Evolutionary conservation across 2,329 filamentous ascomycete species (phyloP), one percentile per base, ranked within the genome.

Genomic region (Parascedosporium putredinis): DNA sequence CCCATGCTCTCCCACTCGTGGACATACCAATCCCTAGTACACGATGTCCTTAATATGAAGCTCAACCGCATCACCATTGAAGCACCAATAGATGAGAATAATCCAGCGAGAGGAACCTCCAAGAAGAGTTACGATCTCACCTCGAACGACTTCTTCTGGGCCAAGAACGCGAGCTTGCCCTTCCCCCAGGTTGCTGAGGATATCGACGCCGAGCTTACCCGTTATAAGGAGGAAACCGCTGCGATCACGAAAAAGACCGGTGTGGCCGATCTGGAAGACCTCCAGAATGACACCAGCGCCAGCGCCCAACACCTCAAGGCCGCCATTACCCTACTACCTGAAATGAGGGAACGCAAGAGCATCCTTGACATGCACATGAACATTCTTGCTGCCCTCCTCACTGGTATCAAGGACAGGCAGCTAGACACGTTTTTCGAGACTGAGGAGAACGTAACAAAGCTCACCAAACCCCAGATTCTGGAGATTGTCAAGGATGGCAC

Each of bases 351-450:
- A 65, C 83, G 93, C 52, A 98, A 98, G 64, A 83, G 84, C n/a
- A 78, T 84, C 18, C 77, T 98, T 4, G 93, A 96, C 62, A 97
- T 96, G 86, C 93, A 98, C 65, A 98, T 98, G 93, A 96, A 95
- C 63, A 95, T 97, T 52, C 75, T 94, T 3, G 91, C 90, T 1
- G 87, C 88, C 1, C 64, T 83, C 3, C 62, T 83, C 36, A 75
- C 71, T 0, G 90, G 89, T 1, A 95, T 97, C 66, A 96, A 97
- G 63, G 88, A 95, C 58, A 83, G 93, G 14, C 90, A 97, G 64
- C 74, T 98, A 5, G 93, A 98, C 63, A 93, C 93, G 63, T 98
- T 87, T 67, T 98, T 94, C 70, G 88, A 97, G 62, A 72, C 95
- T 5, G 94, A 98, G 64, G 91, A 97, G 64, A 88, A 84, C 56